A percentile compares a stretch with the other conserved stretches of the same genome.
Conservation (phyloP, 176 grass and related monocot species). For the Miscanthus lutarioriparius region DNA sequence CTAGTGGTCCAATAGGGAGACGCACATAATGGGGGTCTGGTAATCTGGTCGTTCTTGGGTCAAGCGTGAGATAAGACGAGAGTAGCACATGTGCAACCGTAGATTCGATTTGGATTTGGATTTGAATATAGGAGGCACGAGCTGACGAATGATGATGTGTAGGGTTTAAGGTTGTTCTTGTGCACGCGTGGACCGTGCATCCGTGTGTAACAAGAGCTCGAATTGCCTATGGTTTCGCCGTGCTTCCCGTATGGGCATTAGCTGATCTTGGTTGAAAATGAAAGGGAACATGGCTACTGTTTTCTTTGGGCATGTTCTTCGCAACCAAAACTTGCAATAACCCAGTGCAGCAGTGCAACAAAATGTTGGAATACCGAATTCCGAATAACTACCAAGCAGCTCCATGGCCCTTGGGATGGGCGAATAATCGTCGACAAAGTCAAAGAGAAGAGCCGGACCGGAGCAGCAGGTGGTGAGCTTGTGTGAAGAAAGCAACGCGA, state of each 20-base stretch:
- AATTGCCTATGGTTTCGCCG: not conserved
- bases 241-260: not conserved
- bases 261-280: not conserved
- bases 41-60: slow-evolving; percentile 19
- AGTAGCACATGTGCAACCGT: not conserved
- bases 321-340: no score
- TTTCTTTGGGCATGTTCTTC: not conserved
- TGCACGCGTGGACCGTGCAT: no score
- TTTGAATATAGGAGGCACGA: not conserved
- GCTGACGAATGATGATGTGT: no score
- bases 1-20: slow-evolving; percentile 18
- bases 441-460: not conserved
- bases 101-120: not conserved
- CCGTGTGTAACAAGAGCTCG: no score
- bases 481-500: not conserved
- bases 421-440: not conserved
- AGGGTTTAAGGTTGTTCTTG: no score
- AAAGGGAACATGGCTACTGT: not conserved
- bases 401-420: not conserved
- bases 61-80: not conserved
- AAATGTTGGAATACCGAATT: no score
- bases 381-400: not conserved
- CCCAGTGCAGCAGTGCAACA: no score
- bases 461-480: not conserved
- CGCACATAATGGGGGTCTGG: not conserved